Evolutionary conservation across 2,329 filamentous ascomycete species (phyloP).

Genomic region (Hymenoscyphus occultus): DNA sequence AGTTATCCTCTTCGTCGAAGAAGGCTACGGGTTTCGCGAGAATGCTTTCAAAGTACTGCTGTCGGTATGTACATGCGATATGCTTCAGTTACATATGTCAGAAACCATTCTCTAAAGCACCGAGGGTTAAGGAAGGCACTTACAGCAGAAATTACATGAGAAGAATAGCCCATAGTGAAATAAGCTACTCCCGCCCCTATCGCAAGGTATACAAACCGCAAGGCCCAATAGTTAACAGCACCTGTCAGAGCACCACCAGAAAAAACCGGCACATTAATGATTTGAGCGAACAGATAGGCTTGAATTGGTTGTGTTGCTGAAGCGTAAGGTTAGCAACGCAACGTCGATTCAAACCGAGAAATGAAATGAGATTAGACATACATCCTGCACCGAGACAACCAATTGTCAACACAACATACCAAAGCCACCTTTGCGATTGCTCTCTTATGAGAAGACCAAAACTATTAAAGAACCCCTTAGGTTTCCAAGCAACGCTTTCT

Average conservation of each 20-base stretch:
- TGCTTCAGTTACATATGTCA: conserved; percentile 30
- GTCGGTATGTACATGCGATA: conserved; percentile 39
- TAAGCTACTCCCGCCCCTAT: conserved; percentile 39
- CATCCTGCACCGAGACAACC: conserved; percentile 36
- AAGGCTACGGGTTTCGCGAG: conserved; percentile 43
- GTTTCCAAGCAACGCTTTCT: conserved; percentile 35
- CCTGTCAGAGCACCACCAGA: conserved; percentile 22
- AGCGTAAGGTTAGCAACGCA: background rate
- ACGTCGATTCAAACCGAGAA: conserved; percentile 10
- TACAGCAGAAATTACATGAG: conserved; percentile 41
- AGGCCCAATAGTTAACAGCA: conserved; percentile 44
- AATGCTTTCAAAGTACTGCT: conserved; percentile 46
- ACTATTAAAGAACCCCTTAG: conserved; percentile 43
- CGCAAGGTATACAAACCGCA: conserved; percentile 50
- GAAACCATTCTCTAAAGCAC: conserved; percentile 19
- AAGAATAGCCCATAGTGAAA: conserved; percentile 34
- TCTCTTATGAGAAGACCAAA: conserved; percentile 58
- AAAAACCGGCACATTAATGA: conserved; percentile 34
- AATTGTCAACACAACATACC: conserved; percentile 50
- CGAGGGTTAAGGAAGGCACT: conserved; percentile 16
- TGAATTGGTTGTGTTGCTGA: conserved; percentile 38
- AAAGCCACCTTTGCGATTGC: conserved; percentile 49
- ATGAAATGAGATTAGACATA: conserved; percentile 21
- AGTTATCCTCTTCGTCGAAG: conserved; percentile 45
- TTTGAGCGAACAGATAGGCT: conserved; percentile 36